A percentile compares a stretch with the other conserved stretches of the same genome.
Conservation (phyloP, 495 filamentous ascomycete genomes). For the Penicillium nucicola region DNA sequence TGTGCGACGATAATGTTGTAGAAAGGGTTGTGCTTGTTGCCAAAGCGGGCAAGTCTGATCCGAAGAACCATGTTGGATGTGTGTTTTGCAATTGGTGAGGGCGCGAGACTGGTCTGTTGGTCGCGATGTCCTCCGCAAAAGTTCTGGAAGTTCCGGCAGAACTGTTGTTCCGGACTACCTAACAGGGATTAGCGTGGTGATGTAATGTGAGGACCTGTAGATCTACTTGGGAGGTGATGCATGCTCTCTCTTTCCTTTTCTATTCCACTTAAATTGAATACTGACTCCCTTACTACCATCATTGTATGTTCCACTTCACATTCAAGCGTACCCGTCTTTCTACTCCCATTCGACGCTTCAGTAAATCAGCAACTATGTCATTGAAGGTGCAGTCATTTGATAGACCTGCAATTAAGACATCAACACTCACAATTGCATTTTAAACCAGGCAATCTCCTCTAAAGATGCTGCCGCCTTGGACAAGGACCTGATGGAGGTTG, state of each 20-base stretch:
- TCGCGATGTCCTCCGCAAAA: slow-evolving; percentile 22
- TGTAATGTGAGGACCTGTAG: slow-evolving; percentile 24
- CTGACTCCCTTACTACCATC: background rate
- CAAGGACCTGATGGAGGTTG: slow-evolving; percentile 87
- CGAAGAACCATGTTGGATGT: slow-evolving; percentile 74
- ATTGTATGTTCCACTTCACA: slow-evolving; percentile 27
- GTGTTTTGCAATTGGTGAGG: slow-evolving; percentile 1
- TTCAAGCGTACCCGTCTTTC: slow-evolving; percentile 10
- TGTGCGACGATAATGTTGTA: slow-evolving; percentile 98
- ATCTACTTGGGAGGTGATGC: background rate
- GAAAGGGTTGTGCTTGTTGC: slow-evolving; percentile 77
- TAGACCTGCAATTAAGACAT: background rate
- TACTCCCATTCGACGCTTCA: slow-evolving; percentile 21
- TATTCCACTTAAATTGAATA: background rate
- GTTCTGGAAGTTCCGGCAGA: slow-evolving; percentile 26
- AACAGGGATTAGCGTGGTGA: slow-evolving; percentile 32
- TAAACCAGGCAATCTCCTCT: slow-evolving; percentile 72
- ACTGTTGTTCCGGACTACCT: slow-evolving; percentile 21
- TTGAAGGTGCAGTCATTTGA: slow-evolving; percentile 29
- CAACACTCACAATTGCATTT: background rate
- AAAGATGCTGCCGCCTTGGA: slow-evolving; percentile 87
- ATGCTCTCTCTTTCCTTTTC: background rate
- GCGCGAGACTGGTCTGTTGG: background rate
- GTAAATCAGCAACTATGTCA: slow-evolving; percentile 37
- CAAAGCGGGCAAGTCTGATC: slow-evolving; percentile 92